These are phyloP conservation scores for Pleurotus giganteus DNA, from an alignment of 768 basidiomycete species.

Conservation along the genomic window DNA sequence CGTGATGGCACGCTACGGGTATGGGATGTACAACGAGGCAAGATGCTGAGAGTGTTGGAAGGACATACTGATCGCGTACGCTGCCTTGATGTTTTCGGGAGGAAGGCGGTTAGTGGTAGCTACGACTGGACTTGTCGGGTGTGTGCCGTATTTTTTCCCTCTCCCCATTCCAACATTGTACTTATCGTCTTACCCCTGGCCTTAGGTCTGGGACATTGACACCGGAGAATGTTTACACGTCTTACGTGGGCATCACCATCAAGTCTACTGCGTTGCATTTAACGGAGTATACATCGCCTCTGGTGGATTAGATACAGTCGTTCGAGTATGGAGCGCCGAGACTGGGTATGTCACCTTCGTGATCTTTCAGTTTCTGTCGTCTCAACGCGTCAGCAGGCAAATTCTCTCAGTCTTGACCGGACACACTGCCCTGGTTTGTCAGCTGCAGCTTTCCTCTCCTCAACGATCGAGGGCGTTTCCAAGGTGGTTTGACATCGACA, in stretches of 20 bases:
- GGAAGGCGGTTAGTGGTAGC: constrained; percentile 84
- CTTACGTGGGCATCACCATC: constrained; percentile 79
- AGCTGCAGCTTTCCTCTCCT: constrained; percentile 41
- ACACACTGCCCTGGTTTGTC: constrained; percentile 90
- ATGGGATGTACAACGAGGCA: constrained; percentile 90
- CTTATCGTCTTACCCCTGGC: constrained; percentile 1
- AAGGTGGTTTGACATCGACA: constrained; percentile 84
- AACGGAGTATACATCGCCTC: constrained; percentile 81
- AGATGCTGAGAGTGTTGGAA: constrained; percentile 56
- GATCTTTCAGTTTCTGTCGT: neutral
- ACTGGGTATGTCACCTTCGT: constrained; percentile 61
- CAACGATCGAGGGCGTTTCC: neutral
- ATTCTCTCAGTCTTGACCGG: constrained; percentile 77
- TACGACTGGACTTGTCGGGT: constrained; percentile 90
- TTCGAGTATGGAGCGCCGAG: constrained; percentile 84
- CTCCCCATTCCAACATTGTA: neutral
- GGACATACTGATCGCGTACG: constrained; percentile 85
- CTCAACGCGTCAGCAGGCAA: neutral
- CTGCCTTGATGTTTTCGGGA: constrained; percentile 86
- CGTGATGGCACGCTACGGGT: constrained; percentile 84
- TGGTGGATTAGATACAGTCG: constrained; percentile 91
- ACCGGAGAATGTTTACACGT: constrained; percentile 85
- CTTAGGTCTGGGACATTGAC: constrained; percentile 85
- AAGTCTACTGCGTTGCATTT: constrained; percentile 90
- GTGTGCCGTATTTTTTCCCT: constrained; percentile 19